Evolutionary conservation across 768 basidiomycete species (phyloP).

Genomic region (Amanita inopinata): DNA sequence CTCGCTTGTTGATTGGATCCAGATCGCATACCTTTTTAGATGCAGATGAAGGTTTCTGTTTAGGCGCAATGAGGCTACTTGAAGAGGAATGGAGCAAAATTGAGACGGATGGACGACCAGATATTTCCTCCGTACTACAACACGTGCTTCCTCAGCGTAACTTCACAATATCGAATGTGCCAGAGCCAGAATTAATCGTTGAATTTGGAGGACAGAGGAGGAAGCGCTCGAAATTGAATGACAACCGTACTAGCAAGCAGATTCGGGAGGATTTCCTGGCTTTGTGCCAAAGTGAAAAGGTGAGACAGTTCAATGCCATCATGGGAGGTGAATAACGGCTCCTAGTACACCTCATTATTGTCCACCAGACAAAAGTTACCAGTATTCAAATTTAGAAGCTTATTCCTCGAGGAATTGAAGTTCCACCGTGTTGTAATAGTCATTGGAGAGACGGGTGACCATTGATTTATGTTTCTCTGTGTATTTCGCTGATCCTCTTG

Average conservation of each 20-base stretch:
- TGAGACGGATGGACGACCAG: conserved; percentile 66
- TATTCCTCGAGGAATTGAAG: conserved; percentile 51
- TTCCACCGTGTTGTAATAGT: conserved; percentile 66
- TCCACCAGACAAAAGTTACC: conserved; percentile 54
- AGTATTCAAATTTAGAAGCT: conserved; percentile 57
- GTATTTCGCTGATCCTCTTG: conserved; percentile 1
- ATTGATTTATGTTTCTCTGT: background rate
- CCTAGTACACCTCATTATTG: conserved; percentile 47
- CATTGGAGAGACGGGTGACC: conserved; percentile 79
- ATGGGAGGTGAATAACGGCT: background rate
- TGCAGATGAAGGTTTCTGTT: conserved; percentile 61
- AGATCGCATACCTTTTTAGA: conserved; percentile 46
- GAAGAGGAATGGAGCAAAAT: conserved; percentile 63
- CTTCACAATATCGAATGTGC: background rate
- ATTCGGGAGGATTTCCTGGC: conserved; percentile 45
- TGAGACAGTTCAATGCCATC: conserved; percentile 8
- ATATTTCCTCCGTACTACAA: conserved; percentile 56
- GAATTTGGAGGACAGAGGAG: background rate
- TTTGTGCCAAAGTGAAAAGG: conserved; percentile 30
- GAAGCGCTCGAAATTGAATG: background rate
- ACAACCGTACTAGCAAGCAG: conserved; percentile 35
- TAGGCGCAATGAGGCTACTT: conserved; percentile 58
- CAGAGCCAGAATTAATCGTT: background rate
- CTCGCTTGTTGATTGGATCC: conserved; percentile 49
- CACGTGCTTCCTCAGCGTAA: conserved; percentile 37